Percentiles rank a stretch among this genome's conserved stretches.
phyloP scores from a whole-genome alignment of 129 eudicot genomes.

The Ambrosia trifida region DNA sequence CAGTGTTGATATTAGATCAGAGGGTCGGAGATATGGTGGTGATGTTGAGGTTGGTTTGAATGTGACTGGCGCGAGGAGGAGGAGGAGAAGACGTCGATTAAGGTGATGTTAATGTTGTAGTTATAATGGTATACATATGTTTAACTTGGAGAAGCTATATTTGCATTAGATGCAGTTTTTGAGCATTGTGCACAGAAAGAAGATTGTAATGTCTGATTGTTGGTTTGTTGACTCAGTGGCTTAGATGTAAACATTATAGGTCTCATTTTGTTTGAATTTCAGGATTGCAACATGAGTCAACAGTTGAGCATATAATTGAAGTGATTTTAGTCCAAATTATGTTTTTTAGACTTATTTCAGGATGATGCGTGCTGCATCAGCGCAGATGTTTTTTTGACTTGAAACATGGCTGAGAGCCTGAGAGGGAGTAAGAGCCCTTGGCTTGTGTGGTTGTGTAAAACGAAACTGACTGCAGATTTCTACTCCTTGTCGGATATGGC shows the following conservation, averaged over 20 bases:
- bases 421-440: too few relatives aligned
- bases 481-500: not conserved
- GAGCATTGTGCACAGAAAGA: not conserved
- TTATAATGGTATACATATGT: not conserved
- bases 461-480: not conserved
- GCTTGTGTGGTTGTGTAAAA: not conserved
- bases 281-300: not conserved
- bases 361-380: not conserved
- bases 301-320: not conserved
- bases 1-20: constrained; percentile 26
- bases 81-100: constrained; percentile 48
- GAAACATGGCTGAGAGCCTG: not conserved
- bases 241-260: too few relatives aligned
- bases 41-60: constrained; percentile 18
- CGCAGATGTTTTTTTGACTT: not conserved
- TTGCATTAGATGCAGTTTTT: not conserved
- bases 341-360: not conserved
- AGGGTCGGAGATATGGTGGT: constrained; percentile 2
- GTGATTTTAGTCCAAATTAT: not conserved
- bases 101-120: constrained; percentile 26
- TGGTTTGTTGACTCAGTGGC: not conserved
- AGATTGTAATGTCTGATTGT: not conserved
- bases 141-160: not conserved
- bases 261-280: not conserved
- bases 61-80: constrained; percentile 33